Conservation (phyloP, 2,329 filamentous ascomycete species). For the Daldinia eschscholtzii region DNA sequence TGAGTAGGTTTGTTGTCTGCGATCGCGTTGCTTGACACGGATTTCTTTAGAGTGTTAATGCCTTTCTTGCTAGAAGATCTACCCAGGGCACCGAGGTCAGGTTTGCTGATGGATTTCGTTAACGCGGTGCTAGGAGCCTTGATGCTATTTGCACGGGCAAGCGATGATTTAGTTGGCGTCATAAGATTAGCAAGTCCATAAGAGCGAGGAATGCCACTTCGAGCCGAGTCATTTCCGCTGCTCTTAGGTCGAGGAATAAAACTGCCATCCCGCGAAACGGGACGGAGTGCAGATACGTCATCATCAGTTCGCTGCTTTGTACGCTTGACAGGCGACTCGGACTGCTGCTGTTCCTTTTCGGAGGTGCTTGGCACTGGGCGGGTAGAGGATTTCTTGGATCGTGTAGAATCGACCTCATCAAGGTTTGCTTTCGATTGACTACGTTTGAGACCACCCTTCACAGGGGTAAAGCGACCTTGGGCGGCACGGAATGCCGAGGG, state of each 20-base stretch:
- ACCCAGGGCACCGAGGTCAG: constrained; percentile 52
- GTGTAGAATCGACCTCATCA: constrained; percentile 67
- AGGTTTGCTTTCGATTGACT: constrained; percentile 71
- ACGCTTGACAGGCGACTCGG: constrained; percentile 73
- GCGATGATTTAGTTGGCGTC: constrained; percentile 83
- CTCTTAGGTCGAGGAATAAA: constrained; percentile 65
- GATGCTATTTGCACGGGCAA: constrained; percentile 70
- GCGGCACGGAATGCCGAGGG: constrained; percentile 80
- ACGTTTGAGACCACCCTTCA: constrained; percentile 56
- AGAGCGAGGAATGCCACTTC: constrained; percentile 56
- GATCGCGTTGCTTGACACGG: constrained; percentile 61
- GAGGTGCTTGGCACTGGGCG: constrained; percentile 45
- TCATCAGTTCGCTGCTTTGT: constrained; percentile 75
- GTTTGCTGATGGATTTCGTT: constrained; percentile 68
- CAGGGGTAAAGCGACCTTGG: constrained; percentile 65
- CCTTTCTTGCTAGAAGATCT: constrained; percentile 52
- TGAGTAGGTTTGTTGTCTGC: constrained; percentile 52
- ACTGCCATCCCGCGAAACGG: constrained; percentile 65
- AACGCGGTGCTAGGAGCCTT: constrained; percentile 67
- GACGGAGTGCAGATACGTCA: constrained; percentile 75
- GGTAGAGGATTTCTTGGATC: constrained; percentile 49
- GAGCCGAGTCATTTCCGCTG: constrained; percentile 55
- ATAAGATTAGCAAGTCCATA: constrained; percentile 70
- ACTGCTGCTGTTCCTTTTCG: constrained; percentile 47
- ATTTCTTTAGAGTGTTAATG: constrained; percentile 60